Conservation (phyloP, 306 rosid genomes). For the Rosa chinensis region DNA sequence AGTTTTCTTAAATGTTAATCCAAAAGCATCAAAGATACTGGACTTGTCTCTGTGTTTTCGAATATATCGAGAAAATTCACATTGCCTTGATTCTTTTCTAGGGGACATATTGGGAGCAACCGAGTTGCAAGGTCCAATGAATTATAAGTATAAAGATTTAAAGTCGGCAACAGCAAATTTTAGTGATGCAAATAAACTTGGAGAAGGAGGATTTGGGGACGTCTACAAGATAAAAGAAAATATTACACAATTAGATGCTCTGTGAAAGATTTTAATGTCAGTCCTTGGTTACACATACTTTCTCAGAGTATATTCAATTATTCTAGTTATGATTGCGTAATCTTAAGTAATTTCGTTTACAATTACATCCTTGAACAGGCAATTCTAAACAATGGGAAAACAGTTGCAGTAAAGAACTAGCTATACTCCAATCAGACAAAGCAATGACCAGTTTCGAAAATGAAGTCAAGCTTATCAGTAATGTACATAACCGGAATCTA, state of each 20-base stretch:
- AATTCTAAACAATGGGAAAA: too few relatives aligned
- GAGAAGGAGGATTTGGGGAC: conserved; percentile 77
- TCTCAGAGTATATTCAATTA: too few relatives aligned
- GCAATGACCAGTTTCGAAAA: conserved; percentile 53
- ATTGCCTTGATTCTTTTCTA: not conserved
- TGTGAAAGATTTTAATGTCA: not conserved
- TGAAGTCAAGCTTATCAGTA: conserved; percentile 70
- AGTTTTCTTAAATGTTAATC: too few relatives aligned
- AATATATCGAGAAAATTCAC: not conserved
- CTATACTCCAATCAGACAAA: conserved; percentile 40
- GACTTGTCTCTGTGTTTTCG: too few relatives aligned
- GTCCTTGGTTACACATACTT: too few relatives aligned
- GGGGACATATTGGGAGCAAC: conserved; percentile 68
- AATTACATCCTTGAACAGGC: too few relatives aligned
- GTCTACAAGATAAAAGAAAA: conserved; percentile 55
- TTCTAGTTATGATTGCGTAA: too few relatives aligned
- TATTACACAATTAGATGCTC: not conserved
- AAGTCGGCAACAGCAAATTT: conserved; percentile 59
- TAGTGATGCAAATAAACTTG: conserved; percentile 56
- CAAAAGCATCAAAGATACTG: too few relatives aligned
- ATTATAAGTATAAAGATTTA: conserved; percentile 50
- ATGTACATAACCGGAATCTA: conserved; percentile 68
- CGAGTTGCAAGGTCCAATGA: conserved; percentile 58
- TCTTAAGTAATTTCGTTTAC: too few relatives aligned
- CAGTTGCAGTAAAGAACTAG: conserved; percentile 63